A percentile compares a stretch with the other conserved stretches of the same genome.
These are phyloP conservation scores for Arthrobotrys sinensis DNA, from an alignment of 2,329 filamentous ascomycete genomes.

Conservation along the genomic window DNA sequence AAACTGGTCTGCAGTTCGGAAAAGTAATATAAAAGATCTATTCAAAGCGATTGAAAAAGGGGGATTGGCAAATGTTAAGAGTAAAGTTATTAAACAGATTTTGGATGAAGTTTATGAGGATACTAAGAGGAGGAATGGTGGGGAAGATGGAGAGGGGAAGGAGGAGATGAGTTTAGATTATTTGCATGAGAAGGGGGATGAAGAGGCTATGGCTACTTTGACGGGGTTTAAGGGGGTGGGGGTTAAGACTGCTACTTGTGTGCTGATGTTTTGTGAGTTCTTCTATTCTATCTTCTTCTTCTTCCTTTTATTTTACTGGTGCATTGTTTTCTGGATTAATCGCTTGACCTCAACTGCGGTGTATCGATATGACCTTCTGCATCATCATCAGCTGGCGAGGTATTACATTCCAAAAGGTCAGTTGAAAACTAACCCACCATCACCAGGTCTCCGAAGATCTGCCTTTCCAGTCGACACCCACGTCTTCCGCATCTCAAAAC, in stretches of 20 bases:
- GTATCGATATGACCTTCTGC: neutral
- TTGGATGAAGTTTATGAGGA: constrained; percentile 80
- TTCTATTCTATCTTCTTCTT: constrained; percentile 5
- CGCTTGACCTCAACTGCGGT: neutral
- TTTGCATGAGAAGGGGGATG: constrained; percentile 69
- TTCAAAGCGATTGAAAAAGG: constrained; percentile 79
- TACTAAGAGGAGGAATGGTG: constrained; percentile 69
- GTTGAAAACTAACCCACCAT: neutral
- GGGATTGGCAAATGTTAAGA: constrained; percentile 80
- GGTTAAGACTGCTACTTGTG: constrained; percentile 73
- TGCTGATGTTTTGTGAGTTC: constrained; percentile 71
- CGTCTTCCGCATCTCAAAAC: constrained; percentile 71
- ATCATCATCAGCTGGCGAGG: neutral
- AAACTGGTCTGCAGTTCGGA: constrained; percentile 80
- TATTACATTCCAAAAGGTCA: neutral
- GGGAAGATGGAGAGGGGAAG: constrained; percentile 54
- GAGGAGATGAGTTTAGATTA: constrained; percentile 69
- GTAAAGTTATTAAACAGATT: constrained; percentile 80
- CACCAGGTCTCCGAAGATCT: constrained; percentile 67
- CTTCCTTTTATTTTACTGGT: too few relatives aligned
- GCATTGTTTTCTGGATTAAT: neutral
- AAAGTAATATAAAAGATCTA: constrained; percentile 75
- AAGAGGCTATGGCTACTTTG: constrained; percentile 72
- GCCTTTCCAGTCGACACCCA: constrained; percentile 73
- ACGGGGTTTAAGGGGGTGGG: constrained; percentile 72